Evolutionary conservation across 345 rosid species (phyloP).

Genomic region (Gossypium bickii): DNA sequence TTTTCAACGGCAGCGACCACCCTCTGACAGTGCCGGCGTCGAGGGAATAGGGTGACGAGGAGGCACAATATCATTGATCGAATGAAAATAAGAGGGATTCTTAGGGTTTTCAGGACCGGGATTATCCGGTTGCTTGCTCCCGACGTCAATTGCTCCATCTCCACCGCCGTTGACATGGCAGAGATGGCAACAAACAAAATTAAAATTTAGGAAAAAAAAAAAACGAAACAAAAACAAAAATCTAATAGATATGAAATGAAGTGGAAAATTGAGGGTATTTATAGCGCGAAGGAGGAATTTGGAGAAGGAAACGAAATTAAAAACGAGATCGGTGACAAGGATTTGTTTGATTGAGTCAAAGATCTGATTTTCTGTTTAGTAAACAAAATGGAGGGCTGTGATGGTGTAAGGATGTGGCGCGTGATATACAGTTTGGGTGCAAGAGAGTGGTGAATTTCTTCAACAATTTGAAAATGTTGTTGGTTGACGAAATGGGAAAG

Average conservation of each 20-base stretch:
- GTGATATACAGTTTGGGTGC: not conserved
- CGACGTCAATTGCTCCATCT: conserved; percentile 84
- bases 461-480: no score
- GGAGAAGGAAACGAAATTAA: no score
- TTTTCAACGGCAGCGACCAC: conserved; percentile 17
- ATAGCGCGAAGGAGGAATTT: not conserved
- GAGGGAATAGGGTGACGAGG: conserved; percentile 56
- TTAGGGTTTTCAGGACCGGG: conserved; percentile 57
- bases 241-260: not conserved
- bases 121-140: conserved; percentile 97
- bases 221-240: not conserved
- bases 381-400: not conserved
- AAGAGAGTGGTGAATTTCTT: not conserved
- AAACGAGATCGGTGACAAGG: conserved; percentile 1
- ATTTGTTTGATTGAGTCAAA: not conserved
- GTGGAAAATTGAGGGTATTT: not conserved
- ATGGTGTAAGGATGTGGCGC: not conserved
- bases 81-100: conserved; percentile 42
- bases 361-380: not conserved
- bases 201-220: not conserved
- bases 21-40: conserved; percentile 35
- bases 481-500: no score
- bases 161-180: conserved; percentile 53
- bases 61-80: conserved; percentile 45
- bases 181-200: not conserved